These are phyloP conservation scores for Hymenoscyphus fructigenus DNA, from an alignment of 2,329 filamentous ascomycete genomes.

Conservation along the genomic window DNA sequence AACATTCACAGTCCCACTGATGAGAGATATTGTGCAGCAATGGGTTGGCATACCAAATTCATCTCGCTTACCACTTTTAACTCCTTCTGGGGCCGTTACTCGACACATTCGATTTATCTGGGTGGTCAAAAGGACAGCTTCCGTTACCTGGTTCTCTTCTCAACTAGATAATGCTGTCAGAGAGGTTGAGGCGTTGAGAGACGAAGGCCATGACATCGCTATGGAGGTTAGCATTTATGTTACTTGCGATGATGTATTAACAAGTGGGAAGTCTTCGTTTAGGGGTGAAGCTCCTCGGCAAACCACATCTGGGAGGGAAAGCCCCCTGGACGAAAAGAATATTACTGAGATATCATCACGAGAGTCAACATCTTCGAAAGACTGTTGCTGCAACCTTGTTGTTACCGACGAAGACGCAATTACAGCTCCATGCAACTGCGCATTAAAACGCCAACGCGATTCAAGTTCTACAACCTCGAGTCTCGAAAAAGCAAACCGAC, in stretches of 20 bases:
- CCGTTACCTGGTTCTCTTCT: slow-evolving; percentile 52
- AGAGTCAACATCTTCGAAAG: slow-evolving; percentile 27
- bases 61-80: slow-evolving; percentile 11
- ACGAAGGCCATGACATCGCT: slow-evolving; percentile 31
- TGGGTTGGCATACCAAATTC: slow-evolving; percentile 40
- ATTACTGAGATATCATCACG: slow-evolving; percentile 7
- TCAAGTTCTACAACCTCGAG: slow-evolving; percentile 17
- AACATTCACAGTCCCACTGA: slow-evolving; percentile 88
- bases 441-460: slow-evolving; percentile 28
- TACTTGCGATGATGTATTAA: slow-evolving; percentile 34
- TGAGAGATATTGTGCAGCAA: slow-evolving; percentile 61
- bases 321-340: slow-evolving; percentile 11
- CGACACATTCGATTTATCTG: slow-evolving; percentile 55
- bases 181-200: slow-evolving; percentile 43
- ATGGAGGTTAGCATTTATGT: slow-evolving; percentile 38
- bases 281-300: not conserved
- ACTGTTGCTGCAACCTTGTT: slow-evolving; percentile 50
- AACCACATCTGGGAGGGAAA: slow-evolving; percentile 9
- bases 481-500: slow-evolving; percentile 6
- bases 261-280: slow-evolving; percentile 23
- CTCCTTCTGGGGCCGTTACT: slow-evolving; percentile 40
- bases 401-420: slow-evolving; percentile 46
- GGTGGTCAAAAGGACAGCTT: slow-evolving; percentile 55
- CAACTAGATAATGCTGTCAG: slow-evolving; percentile 47
- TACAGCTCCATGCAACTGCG: slow-evolving; percentile 41